These are phyloP conservation scores for Malus hybrid DNA, from an alignment of 331 rosid genomes.

Conservation along the genomic window DNA sequence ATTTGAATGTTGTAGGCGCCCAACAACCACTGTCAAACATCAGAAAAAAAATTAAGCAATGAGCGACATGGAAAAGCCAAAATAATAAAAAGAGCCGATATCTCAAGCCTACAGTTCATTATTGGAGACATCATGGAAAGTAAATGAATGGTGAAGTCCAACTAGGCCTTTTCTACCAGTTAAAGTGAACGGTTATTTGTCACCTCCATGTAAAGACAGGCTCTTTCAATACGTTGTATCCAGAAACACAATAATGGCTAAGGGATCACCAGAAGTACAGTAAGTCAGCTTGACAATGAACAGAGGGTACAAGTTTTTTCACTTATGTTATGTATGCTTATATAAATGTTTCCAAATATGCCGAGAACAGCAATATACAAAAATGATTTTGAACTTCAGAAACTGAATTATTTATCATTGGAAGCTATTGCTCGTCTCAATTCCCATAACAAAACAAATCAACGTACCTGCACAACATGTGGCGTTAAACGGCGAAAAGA, in stretches of 20 bases:
- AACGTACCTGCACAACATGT: slow-evolving; percentile 65
- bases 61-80: background rate
- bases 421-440: background rate
- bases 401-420: background rate
- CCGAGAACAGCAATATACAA: background rate
- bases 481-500: slow-evolving; percentile 65
- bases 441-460: background rate
- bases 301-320: background rate
- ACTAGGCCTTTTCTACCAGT: background rate
- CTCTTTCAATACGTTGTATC: background rate
- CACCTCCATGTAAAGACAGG: background rate
- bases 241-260: background rate
- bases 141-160: background rate
- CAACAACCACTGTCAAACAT: slow-evolving; percentile 63
- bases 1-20: slow-evolving; percentile 82
- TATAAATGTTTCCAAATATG: background rate
- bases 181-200: background rate
- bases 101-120: background rate
- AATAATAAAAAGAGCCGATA: background rate
- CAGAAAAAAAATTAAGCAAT: background rate
- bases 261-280: background rate
- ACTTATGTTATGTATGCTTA: background rate
- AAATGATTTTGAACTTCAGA: background rate
- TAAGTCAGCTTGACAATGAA: background rate
- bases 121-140: background rate